Conservation (phyloP, 108 stramenopile species). For the Cyclotella baltica region DNA sequence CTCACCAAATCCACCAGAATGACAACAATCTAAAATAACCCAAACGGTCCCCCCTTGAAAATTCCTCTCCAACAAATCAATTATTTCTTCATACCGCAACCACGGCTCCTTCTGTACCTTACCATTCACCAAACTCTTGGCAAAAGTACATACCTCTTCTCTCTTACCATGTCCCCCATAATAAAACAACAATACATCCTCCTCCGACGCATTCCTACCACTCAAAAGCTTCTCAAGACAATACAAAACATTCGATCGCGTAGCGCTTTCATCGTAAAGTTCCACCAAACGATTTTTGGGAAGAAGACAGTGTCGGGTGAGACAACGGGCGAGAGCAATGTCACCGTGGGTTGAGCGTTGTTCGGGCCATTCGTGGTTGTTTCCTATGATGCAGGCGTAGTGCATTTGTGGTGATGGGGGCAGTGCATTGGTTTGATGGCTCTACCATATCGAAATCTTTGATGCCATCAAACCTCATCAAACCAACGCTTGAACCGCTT, state of each 20-base stretch:
- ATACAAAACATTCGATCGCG: constrained; percentile 39
- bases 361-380: constrained; percentile 51
- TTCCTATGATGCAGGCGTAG: constrained; percentile 54
- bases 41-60: constrained; percentile 39
- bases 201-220: constrained; percentile 13
- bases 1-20: constrained; percentile 49
- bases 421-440: no score
- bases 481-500: no score
- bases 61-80: constrained; percentile 35
- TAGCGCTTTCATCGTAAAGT: constrained; percentile 45
- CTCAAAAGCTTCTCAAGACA: constrained; percentile 35
- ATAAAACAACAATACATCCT: constrained; percentile 42
- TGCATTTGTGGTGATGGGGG: no score
- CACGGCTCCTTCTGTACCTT: constrained; percentile 21
- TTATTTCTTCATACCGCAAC: constrained; percentile 37
- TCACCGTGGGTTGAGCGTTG: constrained; percentile 40
- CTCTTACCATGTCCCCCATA: constrained; percentile 51
- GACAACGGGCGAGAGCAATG: constrained; percentile 45
- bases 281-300: constrained; percentile 45
- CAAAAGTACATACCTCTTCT: constrained; percentile 29
- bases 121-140: constrained; percentile 18
- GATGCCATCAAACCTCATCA: no score
- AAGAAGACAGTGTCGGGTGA: constrained; percentile 9
- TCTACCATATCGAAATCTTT: no score
- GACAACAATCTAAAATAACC: constrained; percentile 48